Conservation (phyloP, 495 filamentous ascomycete genomes). For the Neurospora sp. region DNA sequence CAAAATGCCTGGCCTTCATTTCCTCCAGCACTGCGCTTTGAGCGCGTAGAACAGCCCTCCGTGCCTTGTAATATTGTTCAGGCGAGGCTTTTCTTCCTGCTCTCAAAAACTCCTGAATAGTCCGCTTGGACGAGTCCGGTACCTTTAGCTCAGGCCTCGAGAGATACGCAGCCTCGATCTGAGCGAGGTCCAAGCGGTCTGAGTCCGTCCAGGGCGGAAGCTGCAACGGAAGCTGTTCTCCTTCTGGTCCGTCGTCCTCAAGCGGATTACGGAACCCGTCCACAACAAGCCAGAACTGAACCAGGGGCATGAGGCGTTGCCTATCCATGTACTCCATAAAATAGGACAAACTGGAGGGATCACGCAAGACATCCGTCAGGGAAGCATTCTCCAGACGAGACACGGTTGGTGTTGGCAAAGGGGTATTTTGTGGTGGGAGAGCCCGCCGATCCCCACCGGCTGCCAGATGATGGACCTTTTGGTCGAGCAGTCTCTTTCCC, state of each 20-base stretch:
- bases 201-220: constrained; percentile 67
- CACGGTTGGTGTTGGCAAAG: constrained; percentile 26
- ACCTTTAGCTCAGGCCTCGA: constrained; percentile 73
- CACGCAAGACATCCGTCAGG: constrained; percentile 72
- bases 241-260: constrained; percentile 71
- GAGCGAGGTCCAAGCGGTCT: constrained; percentile 75
- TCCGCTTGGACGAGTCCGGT: constrained; percentile 51
- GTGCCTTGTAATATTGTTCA: constrained; percentile 72
- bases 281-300: constrained; percentile 98
- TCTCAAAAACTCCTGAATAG: constrained; percentile 67
- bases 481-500: constrained; percentile 81
- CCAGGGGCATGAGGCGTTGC: constrained; percentile 70
- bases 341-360: constrained; percentile 84
- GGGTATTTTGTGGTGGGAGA: constrained; percentile 16
- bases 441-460: constrained; percentile 46
- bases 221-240: constrained; percentile 51
- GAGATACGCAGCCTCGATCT: constrained; percentile 86
- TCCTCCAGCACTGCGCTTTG: constrained; percentile 77
- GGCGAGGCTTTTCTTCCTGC: constrained; percentile 64
- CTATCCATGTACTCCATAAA: constrained; percentile 99
- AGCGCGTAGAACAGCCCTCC: constrained; percentile 68
- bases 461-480: constrained; percentile 76
- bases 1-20: constrained; percentile 69
- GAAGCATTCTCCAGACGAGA: constrained; percentile 61
- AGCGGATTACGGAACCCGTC: constrained; percentile 95